Evolutionary conservation across 768 basidiomycete species (phyloP).

Genomic region (Dentipellis fragilis): DNA sequence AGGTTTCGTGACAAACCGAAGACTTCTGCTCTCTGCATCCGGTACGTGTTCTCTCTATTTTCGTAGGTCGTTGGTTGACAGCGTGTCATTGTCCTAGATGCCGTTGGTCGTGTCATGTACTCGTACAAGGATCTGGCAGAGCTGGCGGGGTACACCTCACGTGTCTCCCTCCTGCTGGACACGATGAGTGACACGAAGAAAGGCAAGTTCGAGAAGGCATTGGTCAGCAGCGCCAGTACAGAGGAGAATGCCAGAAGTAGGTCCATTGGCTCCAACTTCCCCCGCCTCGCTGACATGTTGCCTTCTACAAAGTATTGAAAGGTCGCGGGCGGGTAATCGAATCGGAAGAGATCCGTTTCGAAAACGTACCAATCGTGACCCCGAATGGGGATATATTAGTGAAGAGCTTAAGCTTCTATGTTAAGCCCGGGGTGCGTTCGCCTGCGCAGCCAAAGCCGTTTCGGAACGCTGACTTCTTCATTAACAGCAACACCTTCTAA

Average conservation of each 20-base stretch:
- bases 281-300: not conserved
- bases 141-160: constrained; percentile 89
- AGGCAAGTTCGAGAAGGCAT: constrained; percentile 82
- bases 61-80: not conserved
- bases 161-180: constrained; percentile 81
- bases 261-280: constrained; percentile 17
- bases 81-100: constrained; percentile 41
- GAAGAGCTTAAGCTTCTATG: constrained; percentile 74
- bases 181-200: constrained; percentile 81
- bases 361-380: constrained; percentile 89
- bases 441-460: not conserved
- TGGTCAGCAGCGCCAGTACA: constrained; percentile 63
- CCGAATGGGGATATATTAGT: constrained; percentile 93
- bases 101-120: constrained; percentile 93
- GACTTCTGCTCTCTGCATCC: constrained; percentile 79
- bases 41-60: constrained; percentile 28
- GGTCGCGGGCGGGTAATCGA: constrained; percentile 73
- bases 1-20: constrained; percentile 96
- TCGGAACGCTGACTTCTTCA: not conserved
- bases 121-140: constrained; percentile 96
- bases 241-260: constrained; percentile 71
- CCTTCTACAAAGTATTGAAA: constrained; percentile 46
- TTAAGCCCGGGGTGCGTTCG: constrained; percentile 68
- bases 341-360: constrained; percentile 85
- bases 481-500: constrained; percentile 74